Base-by-base conservation (phyloP, 306 rosid species). In the Lithocarpus polystachyus region DNA sequence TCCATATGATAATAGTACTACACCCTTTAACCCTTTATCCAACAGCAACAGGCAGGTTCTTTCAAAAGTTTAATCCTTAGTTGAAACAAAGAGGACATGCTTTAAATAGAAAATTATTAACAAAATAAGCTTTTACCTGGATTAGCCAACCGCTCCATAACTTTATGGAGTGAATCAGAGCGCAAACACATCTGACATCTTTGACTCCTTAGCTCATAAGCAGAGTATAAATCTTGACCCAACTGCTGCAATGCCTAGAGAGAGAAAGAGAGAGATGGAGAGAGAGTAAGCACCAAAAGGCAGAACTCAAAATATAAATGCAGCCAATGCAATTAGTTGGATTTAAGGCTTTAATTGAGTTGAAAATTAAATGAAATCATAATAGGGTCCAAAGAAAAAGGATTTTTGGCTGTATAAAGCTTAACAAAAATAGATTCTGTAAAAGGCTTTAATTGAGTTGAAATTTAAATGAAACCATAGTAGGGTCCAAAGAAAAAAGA, bases 181-280 rank as follows among this genome's bases (percentile, higher is more conserved):
- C 96, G 88, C 85, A 96, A 87, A 83, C 98, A 93, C 99, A 96
- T 96, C 84, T 93, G 98, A 87, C 97, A 96, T 85, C 99, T 87
- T 81, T 90, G 98, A 86, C 90, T 89, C 85, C 94, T 90, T 67
- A 79, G 86, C 85, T 93, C 97, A 65, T 75, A 87, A 82, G 91
- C 75, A 79, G 90, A 77, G 48, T 31, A 86, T 0, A 89, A 74
- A 68, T 93, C 99, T 81, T 93, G 99, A 72, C 93, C 96, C 88
- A 96, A 84, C 88, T 90, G 99, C 90, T 90, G 99, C 90, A 93
- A 84, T 71, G 98, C 99, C 99, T 96, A 77, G 31, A 85, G 22
- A 85, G 74, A 73, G 68, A 79, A 29, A 79, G 62, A 60, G 61
- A 19, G 76, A n/a, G n/a, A n/a, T n/a, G 54, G 57, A 52, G 31